Base-by-base conservation (phyloP, 768 basidiomycete species). In the Trametes cubensis region DNA sequence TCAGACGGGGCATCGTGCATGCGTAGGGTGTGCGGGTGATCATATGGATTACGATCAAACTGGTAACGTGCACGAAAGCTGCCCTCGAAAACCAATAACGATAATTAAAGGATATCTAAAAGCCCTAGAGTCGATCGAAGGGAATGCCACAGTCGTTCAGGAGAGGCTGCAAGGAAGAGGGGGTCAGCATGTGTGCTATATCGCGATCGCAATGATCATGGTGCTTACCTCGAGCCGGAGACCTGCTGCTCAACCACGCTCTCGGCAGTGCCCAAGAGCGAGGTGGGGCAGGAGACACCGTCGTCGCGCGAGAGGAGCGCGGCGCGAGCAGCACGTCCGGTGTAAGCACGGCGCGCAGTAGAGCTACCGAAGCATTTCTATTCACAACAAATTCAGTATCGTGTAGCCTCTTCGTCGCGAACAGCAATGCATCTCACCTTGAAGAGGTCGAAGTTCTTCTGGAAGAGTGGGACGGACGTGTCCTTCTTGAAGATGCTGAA, bases 391-490 rank as follows among this genome's bases (percentile, higher is more conserved):
- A 20, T 0, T 58, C 17, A 50, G 48, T 5, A 8, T 6, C 20
- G 5, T n/a, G 5, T n/a, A 0, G 6, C 14, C 4, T 18, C 41
- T 3, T 25, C 11, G 20, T 28, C 20, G 2, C 15, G 1, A 1
- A 6, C 11, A n/a, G 5, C 7, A 3, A 30, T 51, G 25, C 18
- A 71, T 68, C 60, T 68, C 21, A 71, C 70, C 62, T 68, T 56
- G 65, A 69, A 72, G 15, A 72, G 55, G 44, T 69, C 67, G 46
- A 69, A 69, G 20, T 44, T 65, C 61, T 69, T 68, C 28, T 42
- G 50, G 61, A 65, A 70, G 30, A 72, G 58, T 0, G 63, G 47
- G 10, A 72, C 55, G 20, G 51, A 60, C 21, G 66, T 62, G 39
- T 40, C 30, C 55, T 57, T 62, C 55, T 66, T 58, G 61, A 72